Conservation (phyloP, 2,329 filamentous ascomycete species). For the Alternaria sp. region DNA sequence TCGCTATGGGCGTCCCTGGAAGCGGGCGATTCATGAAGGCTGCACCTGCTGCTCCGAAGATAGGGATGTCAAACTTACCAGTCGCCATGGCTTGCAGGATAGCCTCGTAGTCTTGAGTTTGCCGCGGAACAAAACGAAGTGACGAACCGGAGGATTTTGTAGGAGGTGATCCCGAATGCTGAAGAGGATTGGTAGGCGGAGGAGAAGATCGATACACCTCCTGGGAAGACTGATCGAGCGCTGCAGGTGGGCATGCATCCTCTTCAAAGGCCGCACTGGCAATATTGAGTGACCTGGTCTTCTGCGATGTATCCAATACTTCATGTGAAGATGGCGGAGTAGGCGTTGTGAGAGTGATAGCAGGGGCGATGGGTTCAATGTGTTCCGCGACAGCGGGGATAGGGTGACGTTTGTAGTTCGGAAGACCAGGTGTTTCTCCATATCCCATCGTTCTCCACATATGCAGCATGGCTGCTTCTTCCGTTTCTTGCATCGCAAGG, state of each 20-base stretch:
- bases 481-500: background rate
- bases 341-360: background rate
- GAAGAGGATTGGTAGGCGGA: background rate
- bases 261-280: background rate
- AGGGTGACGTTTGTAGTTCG: background rate
- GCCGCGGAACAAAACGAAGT: background rate
- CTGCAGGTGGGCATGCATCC: background rate
- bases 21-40: background rate
- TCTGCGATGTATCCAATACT: background rate
- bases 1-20: background rate
- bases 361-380: background rate
- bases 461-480: background rate
- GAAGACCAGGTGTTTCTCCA: background rate
- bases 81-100: background rate
- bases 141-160: background rate
- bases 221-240: background rate
- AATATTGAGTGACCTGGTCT: rapidly evolving
- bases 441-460: background rate
- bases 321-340: background rate
- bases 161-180: background rate
- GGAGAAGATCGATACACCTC: background rate
- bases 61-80: background rate
- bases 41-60: background rate
- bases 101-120: background rate
- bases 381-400: background rate